Evolutionary conservation across 2,329 filamentous ascomycete genomes (phyloP).

Genomic region (Xylaria sp.): DNA sequence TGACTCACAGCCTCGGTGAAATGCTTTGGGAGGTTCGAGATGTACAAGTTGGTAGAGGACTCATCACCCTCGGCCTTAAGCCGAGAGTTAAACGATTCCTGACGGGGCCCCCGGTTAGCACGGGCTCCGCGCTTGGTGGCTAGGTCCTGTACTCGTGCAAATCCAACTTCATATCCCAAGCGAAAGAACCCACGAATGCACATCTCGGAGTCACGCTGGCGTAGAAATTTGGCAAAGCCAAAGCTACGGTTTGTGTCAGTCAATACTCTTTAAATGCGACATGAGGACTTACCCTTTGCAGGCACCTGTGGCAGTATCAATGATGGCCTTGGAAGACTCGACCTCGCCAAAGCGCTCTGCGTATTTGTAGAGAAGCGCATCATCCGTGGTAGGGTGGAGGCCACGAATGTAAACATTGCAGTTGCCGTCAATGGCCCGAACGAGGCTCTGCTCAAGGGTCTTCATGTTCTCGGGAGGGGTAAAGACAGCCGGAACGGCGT

Average conservation of each 20-base stretch:
- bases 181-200: conserved; percentile 96
- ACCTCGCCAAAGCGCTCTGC: conserved; percentile 88
- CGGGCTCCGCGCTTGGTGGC: conserved; percentile 1
- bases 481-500: conserved; percentile 86
- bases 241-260: conserved; percentile 63
- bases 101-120: conserved; percentile 17
- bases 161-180: conserved; percentile 95
- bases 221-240: conserved; percentile 94
- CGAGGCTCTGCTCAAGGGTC: conserved; percentile 89
- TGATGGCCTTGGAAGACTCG: conserved; percentile 97
- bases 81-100: conserved; percentile 98
- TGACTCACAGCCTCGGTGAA: conserved; percentile 82
- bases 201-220: conserved; percentile 85
- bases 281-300: conserved; percentile 81
- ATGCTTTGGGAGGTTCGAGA: conserved; percentile 91
- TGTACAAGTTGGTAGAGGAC: conserved; percentile 91
- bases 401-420: conserved; percentile 98
- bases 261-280: background rate
- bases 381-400: conserved; percentile 91
- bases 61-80: conserved; percentile 95
- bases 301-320: conserved; percentile 87
- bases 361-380: conserved; percentile 82
- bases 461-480: conserved; percentile 84
- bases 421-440: conserved; percentile 88
- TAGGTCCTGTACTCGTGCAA: conserved; percentile 72